Base-by-base conservation (phyloP, 208 protist species). In the Phytomonas sp. region DNA sequence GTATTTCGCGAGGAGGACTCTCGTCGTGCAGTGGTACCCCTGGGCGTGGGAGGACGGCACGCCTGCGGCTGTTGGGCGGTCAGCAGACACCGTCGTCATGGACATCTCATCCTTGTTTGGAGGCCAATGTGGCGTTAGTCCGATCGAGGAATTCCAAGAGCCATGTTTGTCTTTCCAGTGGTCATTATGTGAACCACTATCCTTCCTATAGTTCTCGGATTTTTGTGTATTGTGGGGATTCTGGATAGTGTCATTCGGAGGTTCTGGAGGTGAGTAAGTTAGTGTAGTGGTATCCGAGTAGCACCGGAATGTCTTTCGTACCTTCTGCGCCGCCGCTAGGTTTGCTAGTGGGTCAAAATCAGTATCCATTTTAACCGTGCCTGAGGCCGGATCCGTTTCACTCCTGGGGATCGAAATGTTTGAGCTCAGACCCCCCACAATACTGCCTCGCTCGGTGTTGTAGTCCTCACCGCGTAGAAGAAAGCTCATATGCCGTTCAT, bases 271-370 rank as follows among this genome's bases (percentile, higher is more conserved):
- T 56, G 45, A 56, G 23, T 26, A 56, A 56, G 67, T 62, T 42
- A 5, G 10, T 29, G 79, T 76, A 7, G 69, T 71, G 23, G 73
- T 62, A 40, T 77, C 60, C 12, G 74, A 72, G 0, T 72, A 63
- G 0, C 84, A 74, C 29, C 80, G 78, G 26, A 72, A 75, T 10
- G 71, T 71, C 67, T 79, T 80, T 4, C 82, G 82, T 69, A 76
- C 71, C 36, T 71, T 77, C n/a, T 74, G 69, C n/a, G 72, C 71
- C 59, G 78, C 80, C 7, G 82, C 80, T 74, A 82, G 77, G 23
- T 82, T 78, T n/a, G 76, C 76, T 60, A 93, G 83, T 6, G 87
- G 87, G 63, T 93, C 87, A 67, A 93, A 93, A 6, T 67, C 69
- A 6, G 19, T 5, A 26, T 56, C 45, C 0, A 1, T 19, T 56